These are phyloP conservation scores for Populus tremula DNA, from an alignment of 345 rosid species.

Conservation along the genomic window DNA sequence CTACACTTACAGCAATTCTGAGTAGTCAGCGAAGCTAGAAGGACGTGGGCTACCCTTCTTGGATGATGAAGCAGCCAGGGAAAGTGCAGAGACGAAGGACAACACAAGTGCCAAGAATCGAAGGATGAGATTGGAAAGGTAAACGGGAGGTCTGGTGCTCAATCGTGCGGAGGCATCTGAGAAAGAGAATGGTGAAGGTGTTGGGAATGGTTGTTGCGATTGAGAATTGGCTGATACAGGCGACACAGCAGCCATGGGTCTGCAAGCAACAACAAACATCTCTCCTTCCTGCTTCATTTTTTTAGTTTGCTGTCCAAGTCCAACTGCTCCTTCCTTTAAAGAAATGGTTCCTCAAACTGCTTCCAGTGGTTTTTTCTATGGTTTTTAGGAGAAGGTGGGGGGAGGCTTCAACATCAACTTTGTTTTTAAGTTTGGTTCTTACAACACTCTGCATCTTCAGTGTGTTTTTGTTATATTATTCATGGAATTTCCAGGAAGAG, in stretches of 20 bases:
- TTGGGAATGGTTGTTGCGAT: slow-evolving; percentile 39
- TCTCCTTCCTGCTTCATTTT: slow-evolving; percentile 32
- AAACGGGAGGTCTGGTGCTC: slow-evolving; percentile 35
- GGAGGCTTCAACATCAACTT: not conserved
- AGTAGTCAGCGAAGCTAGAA: slow-evolving; percentile 45
- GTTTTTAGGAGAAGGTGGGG: not conserved
- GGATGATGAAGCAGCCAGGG: slow-evolving; percentile 43
- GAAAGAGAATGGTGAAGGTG: slow-evolving; percentile 61
- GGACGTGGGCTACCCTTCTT: slow-evolving; percentile 25
- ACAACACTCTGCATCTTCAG: not conserved
- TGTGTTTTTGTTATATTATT: not conserved
- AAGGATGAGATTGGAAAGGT: slow-evolving; percentile 37
- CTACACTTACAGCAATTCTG: slow-evolving; percentile 51
- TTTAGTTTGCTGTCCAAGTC: not conserved
- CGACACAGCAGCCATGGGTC: slow-evolving; percentile 42
- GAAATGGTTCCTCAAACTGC: slow-evolving; percentile 17
- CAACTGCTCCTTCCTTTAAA: slow-evolving; percentile 14
- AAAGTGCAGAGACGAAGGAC: slow-evolving; percentile 61
- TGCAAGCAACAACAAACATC: slow-evolving; percentile 27
- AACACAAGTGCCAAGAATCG: slow-evolving; percentile 48
- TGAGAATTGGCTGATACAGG: slow-evolving; percentile 33
- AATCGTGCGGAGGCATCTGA: slow-evolving; percentile 34
- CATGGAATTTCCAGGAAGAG: slow-evolving; percentile 20
- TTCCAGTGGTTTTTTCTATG: not conserved
- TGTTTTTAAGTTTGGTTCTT: not conserved